A percentile compares a stretch with the other conserved stretches of the same genome.
Evolutionary conservation across 2,329 filamentous ascomycete genomes (phyloP).

Genomic region (Apiospora aurea): DNA sequence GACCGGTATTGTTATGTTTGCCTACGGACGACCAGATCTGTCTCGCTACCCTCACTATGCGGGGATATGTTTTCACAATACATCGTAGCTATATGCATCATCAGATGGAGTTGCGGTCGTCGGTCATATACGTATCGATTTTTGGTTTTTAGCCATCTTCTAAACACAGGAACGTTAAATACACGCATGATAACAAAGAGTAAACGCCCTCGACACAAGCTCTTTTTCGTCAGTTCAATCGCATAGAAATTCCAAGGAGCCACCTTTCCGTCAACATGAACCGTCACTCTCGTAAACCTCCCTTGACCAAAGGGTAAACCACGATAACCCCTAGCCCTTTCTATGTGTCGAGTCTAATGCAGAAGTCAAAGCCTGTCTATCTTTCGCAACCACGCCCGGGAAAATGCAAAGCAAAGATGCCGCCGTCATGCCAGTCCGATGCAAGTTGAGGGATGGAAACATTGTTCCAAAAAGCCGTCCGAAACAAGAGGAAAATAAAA

Average conservation of each 20-base stretch:
- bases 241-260: slow-evolving; percentile 21
- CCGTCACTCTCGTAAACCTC: slow-evolving; percentile 41
- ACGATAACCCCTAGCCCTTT: slow-evolving; percentile 36
- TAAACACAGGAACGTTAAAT: slow-evolving; percentile 33
- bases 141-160: slow-evolving; percentile 23
- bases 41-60: not conserved
- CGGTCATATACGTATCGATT: slow-evolving; percentile 15
- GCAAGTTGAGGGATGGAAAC: slow-evolving; percentile 40
- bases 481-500: slow-evolving; percentile 33
- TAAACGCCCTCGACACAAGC: slow-evolving; percentile 29
- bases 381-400: slow-evolving; percentile 40
- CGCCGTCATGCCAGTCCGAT: slow-evolving; percentile 43
- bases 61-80: no score
- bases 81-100: not conserved
- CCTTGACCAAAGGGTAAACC: slow-evolving; percentile 27
- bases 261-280: slow-evolving; percentile 28
- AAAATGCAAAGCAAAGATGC: slow-evolving; percentile 46
- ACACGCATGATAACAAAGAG: slow-evolving; percentile 12
- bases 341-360: slow-evolving; percentile 46
- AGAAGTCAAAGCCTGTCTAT: slow-evolving; percentile 43
- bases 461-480: slow-evolving; percentile 35
- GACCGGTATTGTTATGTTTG: no score
- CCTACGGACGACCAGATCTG: not conserved
- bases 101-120: not conserved
- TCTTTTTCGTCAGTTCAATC: slow-evolving; percentile 32